Percentiles rank a stretch among this genome's conserved stretches.
These are phyloP conservation scores for Daedaleopsis sinensis DNA, from an alignment of 768 basidiomycete species.

Conservation along the genomic window DNA sequence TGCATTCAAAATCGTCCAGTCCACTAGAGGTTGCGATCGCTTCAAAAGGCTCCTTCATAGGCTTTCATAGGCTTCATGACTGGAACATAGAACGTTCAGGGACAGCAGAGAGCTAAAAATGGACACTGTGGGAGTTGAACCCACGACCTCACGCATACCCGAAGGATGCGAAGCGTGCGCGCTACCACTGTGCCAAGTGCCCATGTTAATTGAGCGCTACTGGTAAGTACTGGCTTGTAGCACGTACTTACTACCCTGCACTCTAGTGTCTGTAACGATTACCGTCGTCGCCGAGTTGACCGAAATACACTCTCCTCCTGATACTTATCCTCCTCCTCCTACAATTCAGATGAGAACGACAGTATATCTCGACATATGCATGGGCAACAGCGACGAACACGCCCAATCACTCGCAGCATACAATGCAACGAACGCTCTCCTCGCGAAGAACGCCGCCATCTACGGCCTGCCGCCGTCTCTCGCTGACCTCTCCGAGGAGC, in stretches of 20 bases:
- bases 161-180: slow-evolving; percentile 35
- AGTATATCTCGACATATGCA: slow-evolving; percentile 45
- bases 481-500: slow-evolving; percentile 44
- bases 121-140: slow-evolving; percentile 38
- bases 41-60: too few species aligned
- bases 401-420: slow-evolving; percentile 33
- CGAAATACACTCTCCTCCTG: too few species aligned
- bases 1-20: too few species aligned
- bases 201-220: too few species aligned
- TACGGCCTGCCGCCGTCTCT: slow-evolving; percentile 46
- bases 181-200: slow-evolving; percentile 41
- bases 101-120: too few species aligned
- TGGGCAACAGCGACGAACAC: slow-evolving; percentile 39
- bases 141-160: slow-evolving; percentile 34
- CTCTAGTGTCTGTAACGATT: too few species aligned
- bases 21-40: too few species aligned
- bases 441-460: slow-evolving; percentile 41
- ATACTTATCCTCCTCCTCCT: neutral
- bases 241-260: neutral
- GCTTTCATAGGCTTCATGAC: too few species aligned
- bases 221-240: too few species aligned
- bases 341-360: neutral
- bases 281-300: neutral
- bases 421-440: slow-evolving; percentile 34
- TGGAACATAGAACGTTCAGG: too few species aligned